Percentiles rank a stretch among this genome's conserved stretches.
These are phyloP conservation scores for Taphrina pruni DNA, from an alignment of 1,139 yeast species.

Conservation along the genomic window DNA sequence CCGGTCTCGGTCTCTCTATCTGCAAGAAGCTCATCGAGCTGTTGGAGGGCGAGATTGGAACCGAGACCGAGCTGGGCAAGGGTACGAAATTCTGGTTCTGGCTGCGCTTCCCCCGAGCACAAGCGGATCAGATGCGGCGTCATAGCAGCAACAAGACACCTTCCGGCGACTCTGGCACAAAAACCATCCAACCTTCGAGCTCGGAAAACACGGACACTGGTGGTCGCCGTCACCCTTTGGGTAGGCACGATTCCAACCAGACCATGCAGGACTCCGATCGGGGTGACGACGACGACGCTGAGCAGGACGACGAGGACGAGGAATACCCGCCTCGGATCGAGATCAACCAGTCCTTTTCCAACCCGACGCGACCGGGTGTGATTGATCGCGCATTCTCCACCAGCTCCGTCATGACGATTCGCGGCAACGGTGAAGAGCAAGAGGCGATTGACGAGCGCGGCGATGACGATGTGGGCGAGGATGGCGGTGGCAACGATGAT, in stretches of 20 bases:
- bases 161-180: not conserved
- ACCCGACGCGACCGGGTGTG: constrained; percentile 27
- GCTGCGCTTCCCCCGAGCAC: constrained; percentile 22
- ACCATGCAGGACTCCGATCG: not conserved
- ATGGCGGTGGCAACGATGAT: not conserved
- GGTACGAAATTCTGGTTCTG: constrained; percentile 61
- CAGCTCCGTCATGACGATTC: constrained; percentile 11
- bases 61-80: constrained; percentile 60
- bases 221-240: not conserved
- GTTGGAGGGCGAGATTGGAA: constrained; percentile 64
- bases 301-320: not conserved
- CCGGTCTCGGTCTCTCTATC: constrained; percentile 60
- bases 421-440: not conserved
- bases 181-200: not conserved
- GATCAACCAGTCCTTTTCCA: constrained; percentile 22
- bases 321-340: constrained; percentile 24
- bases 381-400: constrained; percentile 17
- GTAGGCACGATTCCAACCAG: constrained; percentile 2
- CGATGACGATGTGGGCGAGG: not conserved
- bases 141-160: constrained; percentile 10
- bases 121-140: constrained; percentile 4
- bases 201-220: not conserved
- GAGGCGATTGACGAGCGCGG: not conserved
- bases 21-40: constrained; percentile 51
- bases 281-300: not conserved